phyloP scores from a whole-genome alignment of 176 grass and related monocot genomes.

The Poa annua region DNA sequence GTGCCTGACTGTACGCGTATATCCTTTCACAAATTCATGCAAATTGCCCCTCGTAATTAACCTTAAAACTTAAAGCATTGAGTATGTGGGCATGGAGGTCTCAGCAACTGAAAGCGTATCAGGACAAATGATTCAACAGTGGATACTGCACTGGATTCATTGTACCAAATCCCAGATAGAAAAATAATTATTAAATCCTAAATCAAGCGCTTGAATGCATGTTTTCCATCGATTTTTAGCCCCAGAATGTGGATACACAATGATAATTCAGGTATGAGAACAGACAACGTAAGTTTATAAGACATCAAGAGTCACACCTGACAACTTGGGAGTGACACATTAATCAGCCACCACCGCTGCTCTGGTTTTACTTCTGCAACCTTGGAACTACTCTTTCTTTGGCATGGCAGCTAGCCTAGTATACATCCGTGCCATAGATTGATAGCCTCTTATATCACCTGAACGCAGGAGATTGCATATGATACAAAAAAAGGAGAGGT shows the following conservation, averaged over 20 bases:
- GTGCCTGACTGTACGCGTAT: not conserved
- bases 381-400: constrained; percentile 55
- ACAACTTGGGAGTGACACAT: not conserved
- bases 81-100: not conserved
- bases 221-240: not conserved
- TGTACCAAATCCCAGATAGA: not conserved
- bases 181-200: constrained; percentile 28
- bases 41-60: not conserved
- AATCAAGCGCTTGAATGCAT: not conserved
- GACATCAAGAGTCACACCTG: not conserved
- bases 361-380: not conserved
- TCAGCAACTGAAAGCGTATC: not conserved
- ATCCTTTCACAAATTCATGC: not conserved
- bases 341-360: not conserved
- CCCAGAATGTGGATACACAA: not conserved
- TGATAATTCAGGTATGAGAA: constrained; percentile 3
- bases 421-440: constrained; percentile 91
- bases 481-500: not conserved
- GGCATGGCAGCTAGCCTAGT: constrained; percentile 77
- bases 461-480: constrained; percentile 88
- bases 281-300: not conserved
- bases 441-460: constrained; percentile 71
- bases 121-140: not conserved
- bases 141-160: not conserved
- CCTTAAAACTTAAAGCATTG: not conserved